Evolutionary conservation across 2,329 filamentous ascomycete species (phyloP), one percentile per base, ranked within the genome.

Genomic region (Xylaria sp.): DNA sequence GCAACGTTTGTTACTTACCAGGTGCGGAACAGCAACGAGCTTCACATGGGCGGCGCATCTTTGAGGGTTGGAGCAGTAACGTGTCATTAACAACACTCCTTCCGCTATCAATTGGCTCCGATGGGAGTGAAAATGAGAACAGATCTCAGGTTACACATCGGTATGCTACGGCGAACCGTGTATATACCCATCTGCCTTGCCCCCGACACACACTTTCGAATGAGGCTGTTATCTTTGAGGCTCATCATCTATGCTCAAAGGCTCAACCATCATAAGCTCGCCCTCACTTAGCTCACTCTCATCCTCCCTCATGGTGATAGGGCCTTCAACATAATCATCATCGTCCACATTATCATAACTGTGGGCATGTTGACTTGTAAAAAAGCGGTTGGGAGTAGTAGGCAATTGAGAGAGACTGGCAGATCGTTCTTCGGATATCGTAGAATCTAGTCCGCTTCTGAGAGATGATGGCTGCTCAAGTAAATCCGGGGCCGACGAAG

Each of bases 301-400:
- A 46, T 83, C 77, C 51, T 80, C 76, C 25, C 80, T 75, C 82
- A 84, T 82, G 28, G 69, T 74, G 41, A 83, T 84, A 12, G 66
- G 65, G 4, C 74, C 76, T n/a, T 57, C 51, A 1, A 72, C 72
- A 56, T 79, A 80, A 41, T 80, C 80, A 18, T 80, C 81, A 10
- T 66, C 72, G 34, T 82, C 79, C 8, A 81, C 80, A 46, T 69
- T 72, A 50, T 69, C 55, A 3, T 61, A 34, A 34, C 56, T 46
- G 25, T 66, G 25, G 20, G 7, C 8, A 6, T 55, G 50, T 20
- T 54, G 54, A 46, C 64, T 12, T 23, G 34, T 15, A 13, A 13
- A 10, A 15, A 31, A 3, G 9, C 28, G 41, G 3, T 18, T 18
- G 20, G 25, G 34, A n/a, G 50, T 6, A 12, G 4, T 18, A n/a